Base-by-base conservation (phyloP, 2,329 filamentous ascomycete genomes). In the Truncatella angustata region DNA sequence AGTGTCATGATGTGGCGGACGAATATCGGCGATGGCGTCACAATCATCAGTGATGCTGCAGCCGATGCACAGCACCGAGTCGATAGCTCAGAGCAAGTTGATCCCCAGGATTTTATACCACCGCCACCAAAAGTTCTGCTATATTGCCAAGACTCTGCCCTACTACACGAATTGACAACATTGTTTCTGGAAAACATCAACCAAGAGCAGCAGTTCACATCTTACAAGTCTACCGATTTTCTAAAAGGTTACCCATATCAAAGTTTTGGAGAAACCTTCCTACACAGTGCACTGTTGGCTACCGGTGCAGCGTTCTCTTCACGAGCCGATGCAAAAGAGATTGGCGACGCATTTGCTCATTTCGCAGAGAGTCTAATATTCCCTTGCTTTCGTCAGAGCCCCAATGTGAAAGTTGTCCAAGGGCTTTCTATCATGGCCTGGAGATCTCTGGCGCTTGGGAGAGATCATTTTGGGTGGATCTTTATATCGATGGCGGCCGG, bases 401-500 rank as follows among this genome's bases (percentile, higher is more conserved):
- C 56, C 5, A 51, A 37, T 14, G 26, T 55, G 28, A 47, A 53
- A 9, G 54, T 58, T 12, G 44, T 58, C 14, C 56, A 55, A 23
- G 54, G 54, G 2, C 56, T 58, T n/a, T 56, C 49, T 0, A 58
- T 58, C 49, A 42, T 58, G 45, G 53, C 54, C 11, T 58, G 56
- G 56, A 34, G 56, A 18, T 58, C 54, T 14, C 37, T 58, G 2
- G 56, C 56, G 3, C 30, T 58, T 14, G 56, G 56, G 2, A 24
- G 56, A 23, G 56, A 58, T 34, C 56, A 58, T 24, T 54, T 58
- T 12, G 51, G 54, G 4, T 58, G 54, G 56, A 56, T 54, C 23
- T 58, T 52, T 21, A 56, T 54, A 36, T 58, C 56, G 2, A 56
- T 56, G 56, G 56, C 54, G n/a, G 56, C 56, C 9, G 56, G 56